Evolutionary conservation across 108 stramenopile genomes (phyloP).

Genomic region (Cyclotella kingstonii): DNA sequence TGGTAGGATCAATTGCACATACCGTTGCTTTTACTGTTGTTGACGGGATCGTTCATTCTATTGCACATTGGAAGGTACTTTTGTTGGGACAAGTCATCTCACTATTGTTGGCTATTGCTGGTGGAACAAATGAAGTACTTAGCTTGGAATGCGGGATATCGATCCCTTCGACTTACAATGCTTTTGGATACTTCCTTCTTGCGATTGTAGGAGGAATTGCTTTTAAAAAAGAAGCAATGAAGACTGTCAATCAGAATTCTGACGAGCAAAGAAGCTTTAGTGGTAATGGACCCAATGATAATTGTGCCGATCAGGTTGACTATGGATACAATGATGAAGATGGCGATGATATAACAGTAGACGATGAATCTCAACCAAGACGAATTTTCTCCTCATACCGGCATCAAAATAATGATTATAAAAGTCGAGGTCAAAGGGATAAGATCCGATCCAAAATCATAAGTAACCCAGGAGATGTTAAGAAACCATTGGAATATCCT

Average conservation of each 20-base stretch:
- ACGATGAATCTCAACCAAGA: conserved; percentile 14
- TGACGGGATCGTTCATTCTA: conserved; percentile 29
- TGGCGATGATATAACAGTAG: conserved; percentile 30
- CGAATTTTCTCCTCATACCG: conserved; percentile 8
- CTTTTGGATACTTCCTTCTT: conserved; percentile 46
- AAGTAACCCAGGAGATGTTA: conserved; percentile 6
- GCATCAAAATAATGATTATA: background rate
- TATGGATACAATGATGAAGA: conserved; percentile 14
- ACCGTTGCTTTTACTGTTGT: conserved; percentile 31
- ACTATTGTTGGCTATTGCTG: conserved; percentile 22
- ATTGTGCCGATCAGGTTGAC: background rate
- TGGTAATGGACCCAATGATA: conserved; percentile 3
- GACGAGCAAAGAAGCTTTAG: conserved; percentile 17
- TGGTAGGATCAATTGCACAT: conserved; percentile 15
- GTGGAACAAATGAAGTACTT: conserved; percentile 27
- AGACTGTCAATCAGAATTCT: conserved; percentile 13
- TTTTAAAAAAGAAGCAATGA: conserved; percentile 10
- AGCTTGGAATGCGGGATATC: conserved; percentile 49
- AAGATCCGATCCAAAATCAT: conserved; percentile 3
- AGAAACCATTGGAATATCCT: conserved; percentile 11
- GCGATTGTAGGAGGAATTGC: conserved; percentile 24
- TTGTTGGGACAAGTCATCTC: conserved; percentile 33
- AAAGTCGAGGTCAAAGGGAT: background rate
- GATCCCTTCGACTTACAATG: conserved; percentile 61
- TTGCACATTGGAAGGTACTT: conserved; percentile 43